Evolutionary conservation across 2,329 filamentous ascomycete genomes (phyloP), one percentile per base, ranked within the genome.

Genomic region (Colletotrichum melonis): DNA sequence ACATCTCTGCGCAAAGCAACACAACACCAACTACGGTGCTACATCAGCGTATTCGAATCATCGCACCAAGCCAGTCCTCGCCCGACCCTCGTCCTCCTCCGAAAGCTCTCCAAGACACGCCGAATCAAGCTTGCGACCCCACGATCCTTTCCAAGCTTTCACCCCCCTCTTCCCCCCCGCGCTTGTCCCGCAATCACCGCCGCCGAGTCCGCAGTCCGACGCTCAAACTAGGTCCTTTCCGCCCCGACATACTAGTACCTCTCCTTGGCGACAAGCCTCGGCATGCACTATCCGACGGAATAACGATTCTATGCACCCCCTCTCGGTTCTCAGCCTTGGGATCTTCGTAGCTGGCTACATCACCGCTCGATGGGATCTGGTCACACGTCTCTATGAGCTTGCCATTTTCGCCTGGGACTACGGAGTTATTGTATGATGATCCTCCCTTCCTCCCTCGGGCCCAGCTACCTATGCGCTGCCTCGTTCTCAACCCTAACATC

Each of bases 281-380:
- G 85, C 82, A 88, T 88, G 86, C 81, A 78, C 82, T 80, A 81
- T 79, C 81, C 78, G 69, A 78, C 80, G 77, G 77, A 80, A 81
- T 83, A 84, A 80, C 84, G 85, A 81, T 85, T 90, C 88, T 89
- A 98, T 98, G 96, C 95, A 98, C 95, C 95, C 95, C 81, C 98
- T 98, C 88, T 98, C 96, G 76, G 88, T 96, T 84, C 91, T 98
- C 84, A 97, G 95, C 81, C 92, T 98, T 86, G 95, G 94, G 86
- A 98, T 99, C 88, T 99, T 99, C 88, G 93, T 98, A 89, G 96
- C 97, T 87, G 97, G 97, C 85, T 99, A 99, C 89, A 98, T 96
- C 84, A 99, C 97, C 86, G 97, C 97, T 82, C 94, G 97, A 88
- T 99, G 97, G 95, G 97, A 98, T 86, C 92, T 99, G 76, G 95